Conservation (phyloP, 176 grass and related monocot genomes). For the Zizania latifolia region DNA sequence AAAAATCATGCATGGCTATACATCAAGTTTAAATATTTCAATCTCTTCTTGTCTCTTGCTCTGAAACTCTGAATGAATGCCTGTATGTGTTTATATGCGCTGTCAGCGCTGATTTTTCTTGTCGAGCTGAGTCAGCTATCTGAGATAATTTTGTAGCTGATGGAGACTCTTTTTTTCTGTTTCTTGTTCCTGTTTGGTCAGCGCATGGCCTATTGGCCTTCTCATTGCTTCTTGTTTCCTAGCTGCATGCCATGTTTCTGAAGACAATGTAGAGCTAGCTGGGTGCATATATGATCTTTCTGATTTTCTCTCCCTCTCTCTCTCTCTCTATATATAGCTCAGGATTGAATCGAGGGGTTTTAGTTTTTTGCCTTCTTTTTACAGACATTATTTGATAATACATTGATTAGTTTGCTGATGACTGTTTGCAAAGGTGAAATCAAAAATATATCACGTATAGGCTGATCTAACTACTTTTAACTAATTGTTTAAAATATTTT, state of each 20-base stretch:
- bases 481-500: no score
- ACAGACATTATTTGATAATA: background rate
- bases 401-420: background rate
- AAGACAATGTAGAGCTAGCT: constrained; percentile 1
- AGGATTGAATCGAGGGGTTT: background rate
- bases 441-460: no score
- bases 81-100: no score
- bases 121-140: no score
- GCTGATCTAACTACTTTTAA: no score
- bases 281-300: background rate
- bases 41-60: no score
- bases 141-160: no score
- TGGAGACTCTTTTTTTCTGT: background rate
- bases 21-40: no score
- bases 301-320: background rate
- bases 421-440: no score
- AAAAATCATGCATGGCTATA: no score
- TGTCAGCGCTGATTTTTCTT: no score
- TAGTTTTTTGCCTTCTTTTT: background rate
- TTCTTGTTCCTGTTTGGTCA: background rate
- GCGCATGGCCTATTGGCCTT: background rate
- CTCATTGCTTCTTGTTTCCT: background rate
- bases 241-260: background rate
- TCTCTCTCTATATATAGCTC: background rate
- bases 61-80: no score